These are phyloP conservation scores for Kalmusia sp. DNA, from an alignment of 2,329 filamentous ascomycete species.

Conservation along the genomic window DNA sequence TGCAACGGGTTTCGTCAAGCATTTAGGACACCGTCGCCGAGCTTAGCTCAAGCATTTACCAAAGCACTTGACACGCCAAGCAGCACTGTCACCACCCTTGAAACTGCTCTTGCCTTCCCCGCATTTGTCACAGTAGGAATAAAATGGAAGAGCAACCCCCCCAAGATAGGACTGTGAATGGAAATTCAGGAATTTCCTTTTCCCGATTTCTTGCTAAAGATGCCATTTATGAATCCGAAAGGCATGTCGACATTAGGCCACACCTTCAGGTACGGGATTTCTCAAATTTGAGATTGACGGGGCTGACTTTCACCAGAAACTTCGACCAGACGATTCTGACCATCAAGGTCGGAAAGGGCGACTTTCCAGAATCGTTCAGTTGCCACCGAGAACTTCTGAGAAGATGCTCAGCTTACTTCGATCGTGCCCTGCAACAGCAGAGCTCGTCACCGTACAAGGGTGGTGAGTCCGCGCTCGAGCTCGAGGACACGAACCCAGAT, in stretches of 20 bases:
- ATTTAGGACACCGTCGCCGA: slow-evolving; percentile 13
- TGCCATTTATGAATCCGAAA: slow-evolving; percentile 43
- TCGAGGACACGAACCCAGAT: slow-evolving; percentile 43
- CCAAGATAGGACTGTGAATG: slow-evolving; percentile 3
- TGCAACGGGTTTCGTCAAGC: slow-evolving; percentile 6
- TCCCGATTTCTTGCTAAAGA: slow-evolving; percentile 43
- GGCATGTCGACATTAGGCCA: slow-evolving; percentile 42
- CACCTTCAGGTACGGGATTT: slow-evolving; percentile 37
- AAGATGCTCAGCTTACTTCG: slow-evolving; percentile 44
- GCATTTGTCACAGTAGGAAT: slow-evolving; percentile 5
- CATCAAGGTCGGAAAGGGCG: slow-evolving; percentile 40
- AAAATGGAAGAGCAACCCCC: slow-evolving; percentile 6
- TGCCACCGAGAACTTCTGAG: slow-evolving; percentile 42
- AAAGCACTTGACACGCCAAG: slow-evolving; percentile 20
- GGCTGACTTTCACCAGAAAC: slow-evolving; percentile 34
- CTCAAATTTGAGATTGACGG: background rate
- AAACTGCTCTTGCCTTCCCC: slow-evolving; percentile 14
- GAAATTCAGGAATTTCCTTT: slow-evolving; percentile 30
- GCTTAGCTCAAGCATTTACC: slow-evolving; percentile 17
- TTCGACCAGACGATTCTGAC: slow-evolving; percentile 47
- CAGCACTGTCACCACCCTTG: slow-evolving; percentile 13
- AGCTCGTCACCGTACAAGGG: slow-evolving; percentile 41
- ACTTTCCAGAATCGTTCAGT: slow-evolving; percentile 42
- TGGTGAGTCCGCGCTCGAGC: slow-evolving; percentile 33
- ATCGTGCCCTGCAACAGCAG: slow-evolving; percentile 37